These are phyloP conservation scores for Hypoxylon sp. DNA, from an alignment of 2,329 filamentous ascomycete species.

Conservation along the genomic window DNA sequence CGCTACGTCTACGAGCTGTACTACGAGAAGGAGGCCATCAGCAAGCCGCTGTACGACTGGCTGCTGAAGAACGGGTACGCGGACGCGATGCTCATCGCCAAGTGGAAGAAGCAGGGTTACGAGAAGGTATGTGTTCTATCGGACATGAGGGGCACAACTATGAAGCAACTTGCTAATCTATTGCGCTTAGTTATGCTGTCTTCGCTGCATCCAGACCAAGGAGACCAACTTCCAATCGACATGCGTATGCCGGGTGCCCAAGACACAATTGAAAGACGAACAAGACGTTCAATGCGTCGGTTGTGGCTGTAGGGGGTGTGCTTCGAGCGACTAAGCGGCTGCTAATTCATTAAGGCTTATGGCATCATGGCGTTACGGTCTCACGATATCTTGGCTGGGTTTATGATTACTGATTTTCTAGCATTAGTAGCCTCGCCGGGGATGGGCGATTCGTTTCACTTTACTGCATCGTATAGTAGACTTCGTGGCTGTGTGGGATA, in stretches of 20 bases:
- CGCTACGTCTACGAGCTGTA: constrained; percentile 98
- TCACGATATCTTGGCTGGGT: constrained; percentile 21
- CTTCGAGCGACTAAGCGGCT: constrained; percentile 76
- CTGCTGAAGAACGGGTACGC: constrained; percentile 96
- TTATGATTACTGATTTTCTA: constrained; percentile 20
- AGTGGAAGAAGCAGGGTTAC: constrained; percentile 99
- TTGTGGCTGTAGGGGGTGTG: constrained; percentile 92
- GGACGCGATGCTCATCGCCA: constrained; percentile 94
- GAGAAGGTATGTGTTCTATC: constrained; percentile 76
- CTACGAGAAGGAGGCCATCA: constrained; percentile 97
- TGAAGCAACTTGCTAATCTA: constrained; percentile 16
- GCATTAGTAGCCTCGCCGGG: constrained; percentile 29
- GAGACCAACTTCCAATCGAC: constrained; percentile 99
- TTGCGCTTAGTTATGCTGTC: constrained; percentile 79
- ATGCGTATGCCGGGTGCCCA: constrained; percentile 95
- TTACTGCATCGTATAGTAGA: constrained; percentile 26
- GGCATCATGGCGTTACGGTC: constrained; percentile 45
- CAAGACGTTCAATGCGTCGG: constrained; percentile 93
- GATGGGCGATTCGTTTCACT: constrained; percentile 18
- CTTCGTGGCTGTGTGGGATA: constrained; percentile 1
- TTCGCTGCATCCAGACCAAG: constrained; percentile 98
- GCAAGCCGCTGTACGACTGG: constrained; percentile 92
- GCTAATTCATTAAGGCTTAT: constrained; percentile 26
- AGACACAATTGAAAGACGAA: constrained; percentile 88
- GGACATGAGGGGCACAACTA: neutral